Percentiles rank a stretch among this genome's conserved stretches.
These are phyloP conservation scores for Sclerotinia sclerotiorum DNA, from an alignment of 2,329 filamentous ascomycete genomes.

Conservation along the genomic window DNA sequence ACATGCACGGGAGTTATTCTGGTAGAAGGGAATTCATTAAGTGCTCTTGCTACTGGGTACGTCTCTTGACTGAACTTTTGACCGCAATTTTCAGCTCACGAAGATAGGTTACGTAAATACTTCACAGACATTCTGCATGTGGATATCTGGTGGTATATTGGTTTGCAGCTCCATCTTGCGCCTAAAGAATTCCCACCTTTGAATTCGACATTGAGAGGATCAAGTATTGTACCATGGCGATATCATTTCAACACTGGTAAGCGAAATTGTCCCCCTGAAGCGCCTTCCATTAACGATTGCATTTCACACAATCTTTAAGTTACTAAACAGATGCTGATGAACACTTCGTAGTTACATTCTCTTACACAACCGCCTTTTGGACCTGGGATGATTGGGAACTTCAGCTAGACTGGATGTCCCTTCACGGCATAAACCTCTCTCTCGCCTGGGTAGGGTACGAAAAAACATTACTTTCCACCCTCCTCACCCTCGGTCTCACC, in stretches of 20 bases:
- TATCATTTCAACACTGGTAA: constrained; percentile 53
- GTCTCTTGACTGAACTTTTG: not conserved
- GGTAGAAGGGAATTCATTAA: constrained; percentile 1
- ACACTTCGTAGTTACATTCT: constrained; percentile 48
- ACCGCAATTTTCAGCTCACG: not conserved
- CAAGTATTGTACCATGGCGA: constrained; percentile 47
- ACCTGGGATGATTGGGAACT: constrained; percentile 55
- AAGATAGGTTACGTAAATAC: constrained; percentile 41
- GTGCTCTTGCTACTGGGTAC: not conserved
- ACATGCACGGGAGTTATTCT: constrained; percentile 31
- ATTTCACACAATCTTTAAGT: too few relatives aligned
- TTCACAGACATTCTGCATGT: constrained; percentile 45
- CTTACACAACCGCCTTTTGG: constrained; percentile 53
- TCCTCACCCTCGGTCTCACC: constrained; percentile 47
- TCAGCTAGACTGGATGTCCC: constrained; percentile 53
- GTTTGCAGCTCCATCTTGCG: constrained; percentile 43
- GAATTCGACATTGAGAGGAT: constrained; percentile 42
- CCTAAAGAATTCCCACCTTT: constrained; percentile 39
- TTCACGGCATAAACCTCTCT: constrained; percentile 52
- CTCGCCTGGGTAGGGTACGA: constrained; percentile 54
- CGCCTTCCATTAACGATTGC: not conserved
- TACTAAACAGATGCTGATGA: not conserved
- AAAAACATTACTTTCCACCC: constrained; percentile 51
- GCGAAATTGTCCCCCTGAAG: not conserved
- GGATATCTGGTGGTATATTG: constrained; percentile 51